Evolutionary conservation across 129 eudicot species (phyloP), one percentile per base, ranked within the genome.

Genomic region (Flaveria bidentis): DNA sequence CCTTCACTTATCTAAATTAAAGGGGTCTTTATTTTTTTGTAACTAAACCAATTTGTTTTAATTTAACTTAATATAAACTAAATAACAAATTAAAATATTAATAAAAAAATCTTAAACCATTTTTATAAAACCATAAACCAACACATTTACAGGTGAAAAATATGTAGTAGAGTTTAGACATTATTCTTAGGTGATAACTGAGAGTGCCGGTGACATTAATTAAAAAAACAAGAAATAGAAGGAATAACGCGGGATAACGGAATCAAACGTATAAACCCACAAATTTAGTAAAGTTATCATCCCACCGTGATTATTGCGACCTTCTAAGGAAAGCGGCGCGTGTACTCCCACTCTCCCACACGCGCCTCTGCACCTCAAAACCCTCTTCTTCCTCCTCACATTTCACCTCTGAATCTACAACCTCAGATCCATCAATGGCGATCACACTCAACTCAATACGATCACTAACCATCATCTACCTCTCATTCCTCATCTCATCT

Each of bases 371-470:
- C 52, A 26, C 57, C 78, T 22, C 77, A 79, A 71, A 78, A 61
- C 82, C 72, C 67, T 66, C 22, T 0, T 23, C 36, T 23, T 23
- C 65, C 22, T 20, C 22, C 22, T 22, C 64, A 22, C 9, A 16
- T 58, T 60, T 64, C 12, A 46, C 5, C 22, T 28, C 72, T 30
- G 17, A 16, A 74, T 17, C 73, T 76, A 2, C 0, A 47, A 65
- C 39, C 57, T 26, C 76, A 11, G 62, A 25, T 80, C 61, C 79
- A 23, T 51, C 74, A 57, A 77, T 85, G 88, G 83, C 86, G 39
- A 52, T 67, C 75, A 41, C 39, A 16, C 18, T 33, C 2, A 58
- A 6, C 76, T 70, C 50, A 4, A 9, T 55, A 13, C 41, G 1
- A 9, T 2, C 3, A 12, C 0, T 1, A 12, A 10, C 76, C 23